phyloP scores from a whole-genome alignment of 2,329 filamentous ascomycete species.

The Aspergillus flavus region DNA sequence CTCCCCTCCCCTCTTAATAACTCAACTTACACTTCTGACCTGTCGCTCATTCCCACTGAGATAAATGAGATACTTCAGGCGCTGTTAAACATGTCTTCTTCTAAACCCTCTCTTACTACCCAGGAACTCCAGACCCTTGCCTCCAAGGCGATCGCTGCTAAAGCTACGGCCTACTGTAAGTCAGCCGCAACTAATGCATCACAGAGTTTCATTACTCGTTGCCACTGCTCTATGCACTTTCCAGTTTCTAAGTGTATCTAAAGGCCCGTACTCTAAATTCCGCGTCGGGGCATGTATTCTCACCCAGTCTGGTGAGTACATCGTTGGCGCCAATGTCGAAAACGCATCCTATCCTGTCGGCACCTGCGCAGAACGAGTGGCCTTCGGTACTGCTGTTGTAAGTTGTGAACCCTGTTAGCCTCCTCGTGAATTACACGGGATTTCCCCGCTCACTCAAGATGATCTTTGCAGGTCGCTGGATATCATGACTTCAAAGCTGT shows the following conservation, averaged over 20 bases:
- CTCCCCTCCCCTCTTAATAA: no score
- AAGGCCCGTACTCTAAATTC: conserved; percentile 85
- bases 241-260: conserved; percentile 1
- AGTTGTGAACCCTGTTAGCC: conserved; percentile 28
- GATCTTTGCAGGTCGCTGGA: conserved; percentile 41
- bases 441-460: neutral
- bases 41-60: neutral
- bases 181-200: conserved; percentile 21
- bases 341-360: conserved; percentile 92
- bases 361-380: conserved; percentile 94
- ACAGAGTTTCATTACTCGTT: neutral
- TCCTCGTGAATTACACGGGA: neutral
- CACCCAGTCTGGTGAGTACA: conserved; percentile 56
- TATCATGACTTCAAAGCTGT: conserved; percentile 70
- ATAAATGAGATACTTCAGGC: neutral
- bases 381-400: conserved; percentile 75
- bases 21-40: neutral
- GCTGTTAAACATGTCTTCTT: conserved; percentile 24
- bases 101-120: conserved; percentile 51
- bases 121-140: conserved; percentile 68
- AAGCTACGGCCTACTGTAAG: conserved; percentile 77
- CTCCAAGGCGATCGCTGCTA: conserved; percentile 68
- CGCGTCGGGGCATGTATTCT: conserved; percentile 84
- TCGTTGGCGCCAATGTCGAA: conserved; percentile 86
- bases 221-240: neutral